Base-by-base conservation (phyloP, 2,329 filamentous ascomycete genomes). In the Phialophora chinensis region DNA sequence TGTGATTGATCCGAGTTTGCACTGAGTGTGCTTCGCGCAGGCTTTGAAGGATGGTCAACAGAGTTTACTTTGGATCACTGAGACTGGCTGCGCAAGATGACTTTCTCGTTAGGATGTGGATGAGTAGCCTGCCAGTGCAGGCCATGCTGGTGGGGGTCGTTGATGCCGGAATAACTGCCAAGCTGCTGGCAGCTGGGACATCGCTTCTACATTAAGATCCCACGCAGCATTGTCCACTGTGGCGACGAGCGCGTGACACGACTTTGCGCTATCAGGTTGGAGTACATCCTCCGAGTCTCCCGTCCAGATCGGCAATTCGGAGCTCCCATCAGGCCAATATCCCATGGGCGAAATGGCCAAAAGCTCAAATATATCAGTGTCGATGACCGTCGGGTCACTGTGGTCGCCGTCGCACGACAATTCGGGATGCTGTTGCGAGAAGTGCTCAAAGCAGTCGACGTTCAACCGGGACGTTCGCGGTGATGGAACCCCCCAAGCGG, bases 331-430 rank as follows among this genome's bases (percentile, higher is more conserved):
- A 20, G 44, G 20, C 7, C 7, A 14, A n/a, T 17, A 49, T 49
- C 7, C 67, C 67, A 67, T 69, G 10, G 60, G 59, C 17, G 69
- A 71, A 38, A 66, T 69, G 33, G 69, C 67, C 53, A 69, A 42
- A 25, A 69, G 69, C 20, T 71, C 67, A 23, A 66, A 66, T 59
- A 68, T 65, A 52, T 69, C 69, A 44, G 61, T 35, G 33, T 35
- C 17, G 44, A 20, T 10, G 2, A 11, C 6, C 17, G 17, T 20
- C 11, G 23, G 44, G 44, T 12, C 10, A 1, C 4, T 49, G 3
- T 20, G 8, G 2, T 20, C 44, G 44, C 5, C 17, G 0, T 12
- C 23, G 44, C 1, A 49, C 17, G 44, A 49, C 11, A 44, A 44
- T 50, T 27, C 66, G 49, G 12, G 58, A 35, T 29, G 61, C 42